These are phyloP conservation scores for Artomyces pyxidatus DNA, from an alignment of 768 basidiomycete species.

Conservation along the genomic window DNA sequence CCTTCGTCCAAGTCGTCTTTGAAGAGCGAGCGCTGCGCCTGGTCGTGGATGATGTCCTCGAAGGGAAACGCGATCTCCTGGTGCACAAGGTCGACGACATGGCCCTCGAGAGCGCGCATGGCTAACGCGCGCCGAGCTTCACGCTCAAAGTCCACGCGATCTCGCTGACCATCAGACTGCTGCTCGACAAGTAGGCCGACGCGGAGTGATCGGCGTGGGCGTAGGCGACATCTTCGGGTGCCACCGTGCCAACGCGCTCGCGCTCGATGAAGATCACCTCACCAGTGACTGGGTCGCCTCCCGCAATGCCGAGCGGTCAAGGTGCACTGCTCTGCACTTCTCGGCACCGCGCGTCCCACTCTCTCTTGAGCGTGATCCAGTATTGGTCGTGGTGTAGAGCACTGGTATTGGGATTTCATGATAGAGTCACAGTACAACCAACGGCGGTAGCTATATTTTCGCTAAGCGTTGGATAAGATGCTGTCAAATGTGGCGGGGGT, in stretches of 20 bases:
- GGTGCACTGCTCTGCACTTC: constrained; percentile 84
- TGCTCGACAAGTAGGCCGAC: constrained; percentile 37
- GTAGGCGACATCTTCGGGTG: constrained; percentile 62
- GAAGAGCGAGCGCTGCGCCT: constrained; percentile 45
- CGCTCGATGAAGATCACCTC: constrained; percentile 64
- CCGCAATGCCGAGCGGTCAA: constrained; percentile 66
- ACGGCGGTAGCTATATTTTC: constrained; percentile 80
- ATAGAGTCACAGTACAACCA: constrained; percentile 74
- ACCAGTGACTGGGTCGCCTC: constrained; percentile 24
- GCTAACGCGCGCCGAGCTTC: constrained; percentile 32
- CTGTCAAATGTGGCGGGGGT: constrained; percentile 46
- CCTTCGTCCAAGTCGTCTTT: constrained; percentile 52
- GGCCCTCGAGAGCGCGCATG: constrained; percentile 42
- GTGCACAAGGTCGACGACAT: constrained; percentile 54
- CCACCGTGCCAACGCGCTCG: constrained; percentile 62
- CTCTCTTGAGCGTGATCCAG: constrained; percentile 78
- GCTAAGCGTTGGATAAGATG: constrained; percentile 55
- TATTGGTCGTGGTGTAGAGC: constrained; percentile 71
- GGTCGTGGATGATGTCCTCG: constrained; percentile 64
- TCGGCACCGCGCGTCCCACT: constrained; percentile 91
- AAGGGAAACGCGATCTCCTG: constrained; percentile 77
- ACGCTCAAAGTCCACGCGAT: constrained; percentile 56
- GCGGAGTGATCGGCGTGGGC: constrained; percentile 42
- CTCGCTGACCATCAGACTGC: constrained; percentile 49
- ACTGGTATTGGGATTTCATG: constrained; percentile 70